Evolutionary conservation across 1,139 yeast genomes (phyloP), one percentile per base, ranked within the genome.

Genomic region (Saccharomyces pastorianus): DNA sequence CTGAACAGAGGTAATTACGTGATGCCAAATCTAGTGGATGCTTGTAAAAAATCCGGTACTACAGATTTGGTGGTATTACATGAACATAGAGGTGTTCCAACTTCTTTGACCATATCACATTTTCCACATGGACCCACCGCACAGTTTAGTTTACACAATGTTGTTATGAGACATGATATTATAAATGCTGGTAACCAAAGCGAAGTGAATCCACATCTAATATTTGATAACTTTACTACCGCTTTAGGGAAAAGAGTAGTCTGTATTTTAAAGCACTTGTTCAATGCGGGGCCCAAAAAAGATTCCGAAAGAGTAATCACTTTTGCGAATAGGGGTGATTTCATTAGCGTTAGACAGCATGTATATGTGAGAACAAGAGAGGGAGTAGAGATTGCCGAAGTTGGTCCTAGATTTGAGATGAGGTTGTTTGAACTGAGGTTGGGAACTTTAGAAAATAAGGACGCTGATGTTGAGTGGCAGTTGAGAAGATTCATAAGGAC

Each of bases 371-470:
- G 82, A 66, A 89, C 96, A 0, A 83, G 86, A 62, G 96, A 90
- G 57, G 81, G 85, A 38, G 96, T 90, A 3, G 99, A 93, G 68
- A 73, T 93, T 58, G 93, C 97, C 59, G 99, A 93, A 68, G 87
- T 95, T 46, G 99, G 99, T 0, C 99, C 99, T n/a, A 76, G 99
- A 58, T 93, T 93, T 65, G 99, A 95, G 72, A 90, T 93, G 98
- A 82, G 90, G 69, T 74, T 93, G 59, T 93, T 83, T 68, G 97
- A 93, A 69, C 75, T 95, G 59, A 81, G 85, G 66, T 76, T 95
- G 61, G 98, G 99, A 2, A 88, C 96, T 51, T 75, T 93, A 59
- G 99, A 93, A 64, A 89, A 91, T 69, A 88, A 88, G 73, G 98
- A 95, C 71, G 96, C 97, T n/a, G 99, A 93, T 66, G 83, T 89